Conservation (phyloP, 1,284 basidiomycete species). For the Cryptococcus sp. region DNA sequence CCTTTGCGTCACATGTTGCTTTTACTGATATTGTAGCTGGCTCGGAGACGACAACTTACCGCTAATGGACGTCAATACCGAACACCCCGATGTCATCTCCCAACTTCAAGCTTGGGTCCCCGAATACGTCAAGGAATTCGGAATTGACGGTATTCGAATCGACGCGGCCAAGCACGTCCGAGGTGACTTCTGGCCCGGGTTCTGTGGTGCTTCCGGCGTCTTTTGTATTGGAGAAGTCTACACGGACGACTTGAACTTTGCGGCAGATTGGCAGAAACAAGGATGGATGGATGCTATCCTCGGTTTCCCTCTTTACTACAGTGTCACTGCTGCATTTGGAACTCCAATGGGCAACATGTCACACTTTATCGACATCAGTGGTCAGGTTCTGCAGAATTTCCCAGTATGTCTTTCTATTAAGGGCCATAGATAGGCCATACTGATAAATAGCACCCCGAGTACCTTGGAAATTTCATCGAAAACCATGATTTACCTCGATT, state of each 20-base stretch:
- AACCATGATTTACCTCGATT: conserved; percentile 77
- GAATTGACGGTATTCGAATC: conserved; percentile 63
- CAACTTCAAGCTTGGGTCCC: conserved; percentile 62
- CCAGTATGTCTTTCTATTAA: conserved; percentile 20
- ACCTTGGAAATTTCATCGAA: conserved; percentile 75
- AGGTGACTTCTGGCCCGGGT: conserved; percentile 48
- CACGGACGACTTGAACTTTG: conserved; percentile 52
- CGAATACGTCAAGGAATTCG: conserved; percentile 59
- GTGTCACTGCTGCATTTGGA: conserved; percentile 62
- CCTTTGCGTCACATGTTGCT: not conserved
- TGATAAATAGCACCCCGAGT: conserved; percentile 48
- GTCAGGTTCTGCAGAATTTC: conserved; percentile 54
- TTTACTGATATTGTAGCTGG: conserved; percentile 50
- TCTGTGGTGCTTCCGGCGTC: conserved; percentile 66
- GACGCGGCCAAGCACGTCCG: conserved; percentile 65
- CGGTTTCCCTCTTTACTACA: conserved; percentile 64
- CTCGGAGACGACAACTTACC: conserved; percentile 64
- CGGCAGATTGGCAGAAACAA: conserved; percentile 35
- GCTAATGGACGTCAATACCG: conserved; percentile 68
- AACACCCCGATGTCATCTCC: conserved; percentile 57
- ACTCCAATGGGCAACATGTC: conserved; percentile 57
- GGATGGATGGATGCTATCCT: conserved; percentile 45
- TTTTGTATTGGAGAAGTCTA: conserved; percentile 82
- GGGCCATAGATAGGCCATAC: not conserved
- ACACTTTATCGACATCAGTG: conserved; percentile 56